A percentile compares a stretch with the other conserved stretches of the same genome.
Conservation (phyloP, 352 stramenopile genomes). For the Phytophthora sp. region DNA sequence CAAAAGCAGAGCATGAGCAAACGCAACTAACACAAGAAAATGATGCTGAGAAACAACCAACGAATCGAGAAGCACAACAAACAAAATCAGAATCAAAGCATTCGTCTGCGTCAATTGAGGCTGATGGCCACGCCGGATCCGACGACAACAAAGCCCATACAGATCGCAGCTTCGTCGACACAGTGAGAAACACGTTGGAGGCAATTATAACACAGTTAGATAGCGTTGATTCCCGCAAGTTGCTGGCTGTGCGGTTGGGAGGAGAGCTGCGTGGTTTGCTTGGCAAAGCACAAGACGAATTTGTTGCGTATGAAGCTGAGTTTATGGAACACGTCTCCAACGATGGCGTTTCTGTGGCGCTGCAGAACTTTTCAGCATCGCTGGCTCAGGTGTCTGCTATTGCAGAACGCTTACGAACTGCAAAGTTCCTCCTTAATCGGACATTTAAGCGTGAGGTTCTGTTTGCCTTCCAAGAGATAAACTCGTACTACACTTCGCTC, state of each 20-base stretch:
- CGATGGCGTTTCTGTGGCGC: conserved; percentile 65
- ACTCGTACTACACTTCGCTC: conserved; percentile 83
- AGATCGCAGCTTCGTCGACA: conserved; percentile 37
- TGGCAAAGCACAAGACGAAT: conserved; percentile 83
- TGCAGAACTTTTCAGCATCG: conserved; percentile 80
- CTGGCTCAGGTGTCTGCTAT: conserved; percentile 62
- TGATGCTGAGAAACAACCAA: not conserved
- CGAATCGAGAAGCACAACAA: conserved; percentile 16
- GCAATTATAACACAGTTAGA: conserved; percentile 64
- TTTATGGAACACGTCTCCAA: conserved; percentile 62
- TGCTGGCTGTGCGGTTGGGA: conserved; percentile 66
- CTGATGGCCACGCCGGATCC: not conserved
- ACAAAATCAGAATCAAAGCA: not conserved
- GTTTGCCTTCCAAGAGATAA: conserved; percentile 88
- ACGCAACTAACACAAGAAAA: conserved; percentile 1
- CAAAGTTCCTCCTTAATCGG: conserved; percentile 80
- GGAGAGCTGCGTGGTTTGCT: conserved; percentile 76
- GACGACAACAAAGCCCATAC: not conserved
- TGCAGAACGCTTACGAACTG: conserved; percentile 53
- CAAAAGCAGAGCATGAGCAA: not conserved
- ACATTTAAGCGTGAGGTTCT: conserved; percentile 77
- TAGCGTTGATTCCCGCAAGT: conserved; percentile 63
- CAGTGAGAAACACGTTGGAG: conserved; percentile 47
- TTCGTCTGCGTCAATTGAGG: conserved; percentile 11
- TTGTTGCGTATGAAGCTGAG: conserved; percentile 60